phyloP scores from a whole-genome alignment of 768 basidiomycete genomes.

The Scleroderma citrinum region DNA sequence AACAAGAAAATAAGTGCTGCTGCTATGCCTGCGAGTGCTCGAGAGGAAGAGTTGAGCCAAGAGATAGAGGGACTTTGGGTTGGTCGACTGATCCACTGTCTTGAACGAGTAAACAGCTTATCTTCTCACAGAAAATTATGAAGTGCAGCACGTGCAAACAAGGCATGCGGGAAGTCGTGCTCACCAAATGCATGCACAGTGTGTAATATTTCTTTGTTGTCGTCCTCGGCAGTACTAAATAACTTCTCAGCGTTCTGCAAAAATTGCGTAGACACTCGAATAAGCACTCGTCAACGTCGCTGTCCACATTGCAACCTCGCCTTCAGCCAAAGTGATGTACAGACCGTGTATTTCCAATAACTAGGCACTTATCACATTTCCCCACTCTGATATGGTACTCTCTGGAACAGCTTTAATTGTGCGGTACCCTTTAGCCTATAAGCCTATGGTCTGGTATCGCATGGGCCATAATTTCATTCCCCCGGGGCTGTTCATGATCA shows the following conservation, averaged over 20 bases:
- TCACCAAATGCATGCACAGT: constrained; percentile 93
- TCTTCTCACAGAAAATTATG: constrained; percentile 55
- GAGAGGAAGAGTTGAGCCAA: constrained; percentile 34
- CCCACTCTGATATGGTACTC: neutral
- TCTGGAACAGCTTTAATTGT: neutral
- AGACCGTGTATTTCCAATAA: constrained; percentile 55
- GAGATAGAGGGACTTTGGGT: constrained; percentile 61
- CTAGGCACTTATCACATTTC: neutral
- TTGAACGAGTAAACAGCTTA: neutral
- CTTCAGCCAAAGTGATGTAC: constrained; percentile 85
- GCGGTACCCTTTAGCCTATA: neutral
- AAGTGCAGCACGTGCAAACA: constrained; percentile 85
- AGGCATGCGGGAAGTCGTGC: constrained; percentile 70
- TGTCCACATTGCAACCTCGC: constrained; percentile 83
- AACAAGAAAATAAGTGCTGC: constrained; percentile 36
- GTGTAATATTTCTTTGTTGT: constrained; percentile 27
- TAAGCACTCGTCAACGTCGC: constrained; percentile 86
- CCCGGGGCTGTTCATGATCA: neutral
- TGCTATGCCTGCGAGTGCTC: constrained; percentile 24
- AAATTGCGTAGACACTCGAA: constrained; percentile 78
- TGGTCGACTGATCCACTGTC: constrained; percentile 12
- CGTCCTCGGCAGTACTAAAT: neutral
- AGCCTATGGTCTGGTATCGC: neutral
- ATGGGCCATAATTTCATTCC: neutral
- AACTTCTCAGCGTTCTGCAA: constrained; percentile 69